Evolutionary conservation across 352 stramenopile genomes (phyloP).

Genomic region (Pythium diclinum): DNA sequence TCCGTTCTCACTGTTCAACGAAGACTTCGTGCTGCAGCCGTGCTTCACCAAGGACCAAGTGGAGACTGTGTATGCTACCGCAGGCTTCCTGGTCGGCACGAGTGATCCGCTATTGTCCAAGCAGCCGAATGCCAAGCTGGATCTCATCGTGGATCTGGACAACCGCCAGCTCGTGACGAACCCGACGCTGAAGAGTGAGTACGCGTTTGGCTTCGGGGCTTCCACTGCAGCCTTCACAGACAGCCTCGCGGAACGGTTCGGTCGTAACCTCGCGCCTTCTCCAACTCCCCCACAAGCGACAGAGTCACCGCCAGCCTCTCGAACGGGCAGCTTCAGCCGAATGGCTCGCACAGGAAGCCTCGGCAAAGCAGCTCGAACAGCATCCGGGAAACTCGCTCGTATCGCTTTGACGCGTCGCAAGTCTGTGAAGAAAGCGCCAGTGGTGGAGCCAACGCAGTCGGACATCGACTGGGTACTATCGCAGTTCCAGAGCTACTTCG

Average conservation of each 20-base stretch:
- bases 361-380: slow-evolving; percentile 12
- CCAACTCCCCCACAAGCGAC: slow-evolving; percentile 2
- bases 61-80: slow-evolving; percentile 27
- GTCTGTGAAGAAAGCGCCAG: neutral
- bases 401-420: slow-evolving; percentile 18
- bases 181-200: slow-evolving; percentile 46
- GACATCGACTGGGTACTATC: slow-evolving; percentile 61
- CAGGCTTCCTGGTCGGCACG: slow-evolving; percentile 53
- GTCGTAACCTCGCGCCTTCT: slow-evolving; percentile 20
- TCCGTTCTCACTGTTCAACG: slow-evolving; percentile 37
- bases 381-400: slow-evolving; percentile 16
- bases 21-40: slow-evolving; percentile 46
- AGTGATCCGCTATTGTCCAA: slow-evolving; percentile 56
- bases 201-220: slow-evolving; percentile 49
- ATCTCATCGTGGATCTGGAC: slow-evolving; percentile 69
- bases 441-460: slow-evolving; percentile 27
- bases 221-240: slow-evolving; percentile 37
- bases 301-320: slow-evolving; percentile 6
- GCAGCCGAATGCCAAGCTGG: slow-evolving; percentile 38
- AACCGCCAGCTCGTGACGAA: slow-evolving; percentile 44
- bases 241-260: slow-evolving; percentile 32
- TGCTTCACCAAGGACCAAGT: slow-evolving; percentile 42
- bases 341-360: slow-evolving; percentile 11
- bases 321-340: neutral
- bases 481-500: slow-evolving; percentile 65